phyloP scores from a whole-genome alignment of 345 rosid species.

The Citrus maxima region DNA sequence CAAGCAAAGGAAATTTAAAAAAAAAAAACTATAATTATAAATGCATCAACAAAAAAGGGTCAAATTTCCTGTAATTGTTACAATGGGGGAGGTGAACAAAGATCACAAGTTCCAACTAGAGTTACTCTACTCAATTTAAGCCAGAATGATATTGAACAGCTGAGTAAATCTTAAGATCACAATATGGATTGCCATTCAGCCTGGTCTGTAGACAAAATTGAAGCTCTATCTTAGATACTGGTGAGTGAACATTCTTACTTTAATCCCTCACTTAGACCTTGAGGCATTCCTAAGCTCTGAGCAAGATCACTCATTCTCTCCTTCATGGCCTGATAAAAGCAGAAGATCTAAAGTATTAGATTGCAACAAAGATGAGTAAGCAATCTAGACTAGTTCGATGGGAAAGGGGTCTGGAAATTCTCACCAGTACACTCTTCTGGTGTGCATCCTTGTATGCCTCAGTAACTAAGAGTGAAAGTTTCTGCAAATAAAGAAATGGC shows the following conservation, averaged over 20 bases:
- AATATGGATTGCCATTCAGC: constrained; percentile 7
- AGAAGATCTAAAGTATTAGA: not conserved
- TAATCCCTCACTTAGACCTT: constrained; percentile 60
- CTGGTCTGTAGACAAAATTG: constrained; percentile 27
- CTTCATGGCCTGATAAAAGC: constrained; percentile 70
- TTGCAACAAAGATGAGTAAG: not conserved
- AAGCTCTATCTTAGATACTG: not conserved
- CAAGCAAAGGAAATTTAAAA: not conserved
- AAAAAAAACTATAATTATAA: not conserved
- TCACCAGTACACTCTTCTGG: constrained; percentile 81
- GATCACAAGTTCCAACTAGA: not conserved
- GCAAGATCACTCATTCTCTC: constrained; percentile 90
- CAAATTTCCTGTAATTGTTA: not conserved
- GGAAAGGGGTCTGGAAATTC: not conserved
- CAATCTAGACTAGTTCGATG: not conserved
- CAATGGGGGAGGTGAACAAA: not conserved
- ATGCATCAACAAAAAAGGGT: not conserved
- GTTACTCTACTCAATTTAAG: not conserved
- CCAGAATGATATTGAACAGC: not conserved
- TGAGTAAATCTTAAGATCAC: not conserved
- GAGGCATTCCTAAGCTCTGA: constrained; percentile 94
- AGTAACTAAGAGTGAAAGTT: constrained; percentile 67
- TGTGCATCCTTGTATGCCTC: constrained; percentile 96
- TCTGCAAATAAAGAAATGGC: constrained; percentile 38
- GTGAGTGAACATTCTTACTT: constrained; percentile 33